Percentiles rank a stretch among this genome's conserved stretches.
phyloP scores from a whole-genome alignment of 2,329 filamentous ascomycete species.

The Nemania abortiva region DNA sequence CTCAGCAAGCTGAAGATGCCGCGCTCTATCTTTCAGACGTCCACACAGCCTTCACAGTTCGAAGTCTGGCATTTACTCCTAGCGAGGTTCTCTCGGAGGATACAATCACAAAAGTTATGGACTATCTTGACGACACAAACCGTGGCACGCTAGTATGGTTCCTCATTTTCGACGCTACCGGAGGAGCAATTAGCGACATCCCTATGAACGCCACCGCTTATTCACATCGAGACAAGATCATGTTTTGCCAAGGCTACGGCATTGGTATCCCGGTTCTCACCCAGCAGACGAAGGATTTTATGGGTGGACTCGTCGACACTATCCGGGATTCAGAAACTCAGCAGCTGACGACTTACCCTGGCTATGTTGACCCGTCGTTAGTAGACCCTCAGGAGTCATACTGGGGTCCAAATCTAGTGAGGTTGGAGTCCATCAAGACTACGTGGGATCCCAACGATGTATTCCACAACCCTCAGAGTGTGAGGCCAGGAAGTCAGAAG shows the following conservation, averaged over 20 bases:
- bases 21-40: constrained; percentile 62
- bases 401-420: constrained; percentile 65
- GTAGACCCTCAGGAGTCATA: constrained; percentile 63
- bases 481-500: constrained; percentile 47
- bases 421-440: constrained; percentile 63
- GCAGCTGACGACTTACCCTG: constrained; percentile 68
- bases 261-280: constrained; percentile 62
- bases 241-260: constrained; percentile 73
- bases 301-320: constrained; percentile 63
- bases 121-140: constrained; percentile 62
- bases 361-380: constrained; percentile 70
- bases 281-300: constrained; percentile 61
- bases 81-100: constrained; percentile 61
- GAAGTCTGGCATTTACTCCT: constrained; percentile 66
- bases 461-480: constrained; percentile 71
- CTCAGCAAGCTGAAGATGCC: constrained; percentile 63
- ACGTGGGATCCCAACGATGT: constrained; percentile 65
- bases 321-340: constrained; percentile 55
- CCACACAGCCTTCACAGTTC: constrained; percentile 66
- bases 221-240: constrained; percentile 71
- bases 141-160: constrained; percentile 69
- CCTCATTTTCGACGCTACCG: constrained; percentile 71
- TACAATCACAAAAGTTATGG: constrained; percentile 63
- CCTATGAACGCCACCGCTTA: constrained; percentile 69
- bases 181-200: constrained; percentile 70